Evolutionary conservation across 306 rosid species (phyloP), one percentile per base, ranked within the genome.

Genomic region (Cucumis sativus): DNA sequence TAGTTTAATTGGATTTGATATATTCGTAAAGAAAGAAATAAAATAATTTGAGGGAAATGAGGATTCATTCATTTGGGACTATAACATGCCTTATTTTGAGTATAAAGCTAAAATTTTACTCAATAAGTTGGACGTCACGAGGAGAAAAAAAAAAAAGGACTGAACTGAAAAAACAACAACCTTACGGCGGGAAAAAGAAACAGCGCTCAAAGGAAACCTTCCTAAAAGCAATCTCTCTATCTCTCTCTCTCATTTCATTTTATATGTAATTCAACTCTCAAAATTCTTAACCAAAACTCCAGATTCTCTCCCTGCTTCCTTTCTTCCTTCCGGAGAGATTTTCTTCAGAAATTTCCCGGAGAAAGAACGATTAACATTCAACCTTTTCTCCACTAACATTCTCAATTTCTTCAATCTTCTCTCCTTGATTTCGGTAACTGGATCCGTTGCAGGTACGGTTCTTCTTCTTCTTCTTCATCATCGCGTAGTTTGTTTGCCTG

Each of bases 121-220:
- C 6, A 7, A 52, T 16, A 52, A 16, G 68, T 13, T 10, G 57
- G 71, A 35, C 16, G 52, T 10, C 80, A 76, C 72, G 80, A 76
- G 68, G 75, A 72, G 82, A 74, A n/a, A 80, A 72, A 68, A 14
- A 18, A n/a, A 72, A 68, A 14, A 18, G 30, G 37, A 33, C 21
- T 21, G 79, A 45, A 77, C 64, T 75, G 39, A 40, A 79, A 55
- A 79, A 55, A 79, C 68, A 37, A 75, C 12, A 78, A 61, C 55
- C 81, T 80, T 77, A 80, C 86, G 85, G 88, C 86, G 88, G 86
- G 86, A 82, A 85, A 82, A 80, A 63, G 28, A 57, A 83, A 85
- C 81, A 65, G 78, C 78, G 80, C 49, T 47, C 15, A 82, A 82
- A 77, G 83, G 77, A 79, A 81, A 70, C 71, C 83, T 71, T 79